Conservation (phyloP, 345 rosid genomes). For the Viola odorata region DNA sequence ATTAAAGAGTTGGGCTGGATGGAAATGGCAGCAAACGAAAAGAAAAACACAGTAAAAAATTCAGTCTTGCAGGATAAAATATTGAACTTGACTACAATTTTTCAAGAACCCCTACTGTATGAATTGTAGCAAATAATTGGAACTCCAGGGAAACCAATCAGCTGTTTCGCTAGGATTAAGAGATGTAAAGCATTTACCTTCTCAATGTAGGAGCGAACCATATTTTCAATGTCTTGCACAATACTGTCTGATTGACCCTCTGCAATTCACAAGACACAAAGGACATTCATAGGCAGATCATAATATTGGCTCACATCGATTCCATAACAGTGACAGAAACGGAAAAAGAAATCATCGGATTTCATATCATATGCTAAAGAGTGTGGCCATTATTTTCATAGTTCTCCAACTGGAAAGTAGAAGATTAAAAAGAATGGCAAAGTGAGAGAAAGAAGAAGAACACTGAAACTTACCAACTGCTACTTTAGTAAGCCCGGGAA, state of each 20-base stretch:
- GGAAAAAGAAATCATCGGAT: not conserved
- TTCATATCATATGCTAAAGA: not conserved
- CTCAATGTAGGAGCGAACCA: conserved; percentile 95
- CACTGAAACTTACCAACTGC: conserved; percentile 71
- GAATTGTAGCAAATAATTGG: not conserved
- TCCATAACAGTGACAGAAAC: not conserved
- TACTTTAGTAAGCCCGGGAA: conserved; percentile 98
- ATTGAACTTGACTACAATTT: not conserved
- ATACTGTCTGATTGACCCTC: conserved; percentile 97
- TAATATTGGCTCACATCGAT: not conserved
- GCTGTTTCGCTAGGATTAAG: not conserved
- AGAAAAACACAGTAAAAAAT: not conserved
- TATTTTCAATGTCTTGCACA: conserved; percentile 92
- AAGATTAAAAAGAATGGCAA: too few species aligned
- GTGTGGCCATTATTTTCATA: too few species aligned
- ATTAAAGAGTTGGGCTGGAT: conserved; percentile 92
- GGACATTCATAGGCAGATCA: conserved; percentile 1
- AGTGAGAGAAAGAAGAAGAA: too few species aligned
- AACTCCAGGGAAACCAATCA: not conserved
- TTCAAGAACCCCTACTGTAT: not conserved
- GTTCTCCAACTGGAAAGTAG: too few species aligned
- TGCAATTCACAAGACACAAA: conserved; percentile 29
- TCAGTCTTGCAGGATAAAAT: not conserved
- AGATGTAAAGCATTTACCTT: conserved; percentile 48
- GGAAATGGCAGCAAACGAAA: conserved; percentile 18